Evolutionary conservation across 139 green algal genomes (phyloP), one percentile per base, ranked within the genome.

Genomic region (Micromonas pusilla): DNA sequence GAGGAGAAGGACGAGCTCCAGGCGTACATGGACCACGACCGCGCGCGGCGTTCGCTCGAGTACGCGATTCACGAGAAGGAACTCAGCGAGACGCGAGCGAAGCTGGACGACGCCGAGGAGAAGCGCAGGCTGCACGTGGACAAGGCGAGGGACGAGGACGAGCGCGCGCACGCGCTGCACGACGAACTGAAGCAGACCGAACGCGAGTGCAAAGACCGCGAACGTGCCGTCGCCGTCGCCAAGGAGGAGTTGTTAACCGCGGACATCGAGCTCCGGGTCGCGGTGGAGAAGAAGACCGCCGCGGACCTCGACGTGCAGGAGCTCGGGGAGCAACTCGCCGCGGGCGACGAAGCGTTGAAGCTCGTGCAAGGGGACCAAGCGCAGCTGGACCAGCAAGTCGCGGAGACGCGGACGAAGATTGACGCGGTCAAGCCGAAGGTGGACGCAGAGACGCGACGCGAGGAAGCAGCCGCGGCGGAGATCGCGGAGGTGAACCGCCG

Each of bases 1-100:
- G 79, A 82, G 33, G 86, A 90, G 76, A 85, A 81, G 60, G 87
- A 90, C 16, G 96, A 99, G 88, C 91, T 99, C 66, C 73, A 78
- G 36, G 86, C 90, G 76, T 99, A 93, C 86, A 88, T 95, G 83
- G 39, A 81, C 30, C 72, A 91, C 36, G 93, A 99, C 86, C 88
- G 88, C 62, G 76, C 90, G 81, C 84, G 88, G 5, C 86, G 91
- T 52, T 84, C 79, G 64, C 81, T 98, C 25, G 93, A 98, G 87
- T 98, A 95, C 85, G 90, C 91, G 28, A 89, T 99, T 77, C 89
- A 89, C 33, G 94, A 98, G 84, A 87, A 88, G 70, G 90, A 97
- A 57, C 80, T 97, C 23, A 76, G 73, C n/a, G 84, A 88, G 2
- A 78, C 87, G 0, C 33, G 77, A 13, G 25, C 30, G 16, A 81